Conservation (phyloP, 2,329 filamentous ascomycete genomes). For the Magnaporthiopsis rhizophila region DNA sequence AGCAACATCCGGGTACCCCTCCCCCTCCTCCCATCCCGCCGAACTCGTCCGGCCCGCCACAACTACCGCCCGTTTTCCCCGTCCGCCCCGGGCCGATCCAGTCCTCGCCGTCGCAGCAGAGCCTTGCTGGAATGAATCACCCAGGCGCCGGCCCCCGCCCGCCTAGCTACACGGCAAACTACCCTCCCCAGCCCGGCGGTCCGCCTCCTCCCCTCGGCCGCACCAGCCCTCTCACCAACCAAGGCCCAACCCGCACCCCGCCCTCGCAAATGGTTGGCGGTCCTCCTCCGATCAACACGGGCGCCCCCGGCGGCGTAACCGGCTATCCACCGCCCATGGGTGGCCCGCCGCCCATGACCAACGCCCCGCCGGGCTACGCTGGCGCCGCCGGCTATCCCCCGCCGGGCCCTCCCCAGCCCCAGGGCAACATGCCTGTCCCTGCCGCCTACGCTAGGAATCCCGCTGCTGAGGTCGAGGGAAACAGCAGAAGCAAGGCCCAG, state of each 20-base stretch:
- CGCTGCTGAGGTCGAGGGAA: conserved; percentile 71
- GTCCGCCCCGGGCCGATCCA: conserved; percentile 32
- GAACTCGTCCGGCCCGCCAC: conserved; percentile 9
- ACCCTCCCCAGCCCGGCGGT: conserved; percentile 28
- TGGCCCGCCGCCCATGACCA: conserved; percentile 31
- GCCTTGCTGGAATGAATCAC: conserved; percentile 53
- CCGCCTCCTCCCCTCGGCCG: conserved; percentile 40
- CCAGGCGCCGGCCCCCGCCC: conserved; percentile 46
- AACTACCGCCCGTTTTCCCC: conserved; percentile 18
- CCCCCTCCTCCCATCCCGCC: conserved; percentile 23
- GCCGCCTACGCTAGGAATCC: conserved; percentile 32
- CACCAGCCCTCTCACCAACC: conserved; percentile 38
- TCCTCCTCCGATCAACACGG: conserved; percentile 60
- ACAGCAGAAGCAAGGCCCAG: conserved; percentile 91
- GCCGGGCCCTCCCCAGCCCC: conserved; percentile 27
- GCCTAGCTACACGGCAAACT: conserved; percentile 55
- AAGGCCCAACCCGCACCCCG: conserved; percentile 44
- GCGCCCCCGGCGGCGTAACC: conserved; percentile 37
- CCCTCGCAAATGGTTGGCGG: conserved; percentile 55
- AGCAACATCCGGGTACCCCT: conserved; percentile 23
- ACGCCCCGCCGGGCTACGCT: conserved; percentile 37
- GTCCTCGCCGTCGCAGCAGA: conserved; percentile 38
- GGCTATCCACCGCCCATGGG: conserved; percentile 49
- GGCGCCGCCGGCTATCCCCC: conserved; percentile 42
- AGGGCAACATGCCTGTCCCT: conserved; percentile 20